Evolutionary conservation across 78 protist species (phyloP), one percentile per base, ranked within the genome.

Genomic region (Reticulomyxa filosa): DNA sequence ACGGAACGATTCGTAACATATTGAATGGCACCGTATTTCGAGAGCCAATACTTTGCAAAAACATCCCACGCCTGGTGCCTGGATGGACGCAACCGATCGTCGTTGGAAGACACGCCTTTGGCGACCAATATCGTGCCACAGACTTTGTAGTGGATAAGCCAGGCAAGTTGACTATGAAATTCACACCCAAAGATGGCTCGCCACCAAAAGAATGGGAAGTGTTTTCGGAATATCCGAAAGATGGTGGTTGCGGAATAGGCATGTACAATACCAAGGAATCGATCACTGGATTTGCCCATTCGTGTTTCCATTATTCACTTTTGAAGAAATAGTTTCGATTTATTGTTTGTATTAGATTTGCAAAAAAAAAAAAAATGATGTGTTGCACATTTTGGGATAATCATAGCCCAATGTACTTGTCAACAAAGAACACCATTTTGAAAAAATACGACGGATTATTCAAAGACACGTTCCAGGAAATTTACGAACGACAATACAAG

Each of bases 1-100:
- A 88, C 74, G 95, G 95, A 32, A 88, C 95, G 52, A 88, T 88
- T 75, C 73, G 95, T 26, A 88, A 88, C 76, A 88, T 81, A 8
- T 66, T 88, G 38, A 85, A 84, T 1, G 94, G 94, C 30, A 85
- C 94, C n/a, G 88, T 88, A 34, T 88, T 88, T 85, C 80, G 94
- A 32, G 94, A 85, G 72, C 94, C 94, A 46, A 88, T 88, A 69
- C 34, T 86, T 51, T 53, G 67, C 76, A 42, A 48, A 50, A 86
- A 86, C 78, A 66, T 88, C 35, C 91, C 94, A 32, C 75, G 84
- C 38, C 80, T 82, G 2, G 90, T 85, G 1, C 57, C 83, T 23
- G 57, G 57, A 29, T 88, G 94, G 94, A 77, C 57, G 32, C 46
- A 72, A 51, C 81, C 94, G 33, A 85, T 88, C 29, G 85, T 80